These are phyloP conservation scores for Phytomonas serpens DNA, from an alignment of 208 protist genomes.

Conservation along the genomic window DNA sequence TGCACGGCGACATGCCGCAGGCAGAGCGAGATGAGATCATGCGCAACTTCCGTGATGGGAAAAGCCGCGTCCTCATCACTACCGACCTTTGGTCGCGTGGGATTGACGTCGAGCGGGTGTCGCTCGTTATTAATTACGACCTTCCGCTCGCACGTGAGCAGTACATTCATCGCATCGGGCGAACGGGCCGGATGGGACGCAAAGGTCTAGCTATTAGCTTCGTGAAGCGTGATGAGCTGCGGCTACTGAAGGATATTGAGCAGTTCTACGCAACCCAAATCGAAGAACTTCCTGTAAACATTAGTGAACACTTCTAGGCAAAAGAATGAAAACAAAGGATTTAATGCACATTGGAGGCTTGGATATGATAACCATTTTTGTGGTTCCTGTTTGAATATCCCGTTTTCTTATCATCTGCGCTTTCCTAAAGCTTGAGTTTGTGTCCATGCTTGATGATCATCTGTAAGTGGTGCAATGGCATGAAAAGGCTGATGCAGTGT, in stretches of 20 bases:
- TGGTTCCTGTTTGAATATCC: not conserved
- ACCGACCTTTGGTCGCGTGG: conserved; percentile 96
- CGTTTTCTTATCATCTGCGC: not conserved
- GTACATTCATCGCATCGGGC: conserved; percentile 95
- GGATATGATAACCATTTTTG: not conserved
- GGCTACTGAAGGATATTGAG: conserved; percentile 93
- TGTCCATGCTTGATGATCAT: not conserved
- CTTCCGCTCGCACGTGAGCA: conserved; percentile 91
- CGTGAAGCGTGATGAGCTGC: conserved; percentile 91
- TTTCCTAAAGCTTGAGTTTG: not conserved
- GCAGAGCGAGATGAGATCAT: conserved; percentile 98
- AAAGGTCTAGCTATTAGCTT: conserved; percentile 99
- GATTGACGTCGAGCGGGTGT: conserved; percentile 96
- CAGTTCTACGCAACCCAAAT: conserved; percentile 96
- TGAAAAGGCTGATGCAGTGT: not conserved
- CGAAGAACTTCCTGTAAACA: conserved; percentile 92
- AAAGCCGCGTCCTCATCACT: conserved; percentile 97
- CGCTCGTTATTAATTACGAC: conserved; percentile 98
- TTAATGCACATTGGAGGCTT: not conserved
- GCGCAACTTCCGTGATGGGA: conserved; percentile 95
- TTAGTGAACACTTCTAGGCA: conserved; percentile 51
- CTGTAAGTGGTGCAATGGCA: not conserved
- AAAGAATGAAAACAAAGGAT: conserved; percentile 3
- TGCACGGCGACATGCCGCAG: conserved; percentile 98
- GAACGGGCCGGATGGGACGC: conserved; percentile 96